Evolutionary conservation across 257 asterid species (phyloP).

Genomic region (Solanum clarkiae): DNA sequence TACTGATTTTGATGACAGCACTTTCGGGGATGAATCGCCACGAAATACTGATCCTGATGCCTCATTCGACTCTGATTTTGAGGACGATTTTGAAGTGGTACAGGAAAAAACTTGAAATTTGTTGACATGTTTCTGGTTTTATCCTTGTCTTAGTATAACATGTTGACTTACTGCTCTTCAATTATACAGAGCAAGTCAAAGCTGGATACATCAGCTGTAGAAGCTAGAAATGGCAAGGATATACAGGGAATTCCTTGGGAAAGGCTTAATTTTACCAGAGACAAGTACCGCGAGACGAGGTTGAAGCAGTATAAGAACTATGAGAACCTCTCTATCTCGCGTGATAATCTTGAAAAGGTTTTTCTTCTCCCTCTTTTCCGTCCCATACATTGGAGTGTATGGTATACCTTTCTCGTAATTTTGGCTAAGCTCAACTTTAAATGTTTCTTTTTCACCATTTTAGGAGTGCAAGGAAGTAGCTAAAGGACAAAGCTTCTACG

Average conservation of each 20-base stretch:
- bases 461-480: slow-evolving; percentile 77
- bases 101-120: neutral
- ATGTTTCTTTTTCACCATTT: neutral
- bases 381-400: neutral
- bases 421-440: neutral
- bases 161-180: neutral
- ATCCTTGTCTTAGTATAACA: neutral
- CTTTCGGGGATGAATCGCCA: slow-evolving; percentile 17
- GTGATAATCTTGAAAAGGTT: slow-evolving; percentile 52
- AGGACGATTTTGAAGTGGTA: slow-evolving; percentile 57
- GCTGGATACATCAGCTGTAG: slow-evolving; percentile 73
- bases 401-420: neutral
- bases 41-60: slow-evolving; percentile 15
- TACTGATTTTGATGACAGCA: slow-evolving; percentile 24
- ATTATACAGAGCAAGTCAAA: slow-evolving; percentile 31
- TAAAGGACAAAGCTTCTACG: slow-evolving; percentile 57
- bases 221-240: slow-evolving; percentile 82
- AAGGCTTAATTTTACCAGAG: slow-evolving; percentile 64
- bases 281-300: slow-evolving; percentile 60
- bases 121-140: neutral
- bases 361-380: neutral
- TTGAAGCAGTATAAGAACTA: slow-evolving; percentile 76
- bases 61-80: slow-evolving; percentile 53
- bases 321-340: slow-evolving; percentile 45
- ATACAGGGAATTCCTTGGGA: slow-evolving; percentile 98